Base-by-base conservation (phyloP, 2,329 filamentous ascomycete genomes). In the Neonectria coccinea region DNA sequence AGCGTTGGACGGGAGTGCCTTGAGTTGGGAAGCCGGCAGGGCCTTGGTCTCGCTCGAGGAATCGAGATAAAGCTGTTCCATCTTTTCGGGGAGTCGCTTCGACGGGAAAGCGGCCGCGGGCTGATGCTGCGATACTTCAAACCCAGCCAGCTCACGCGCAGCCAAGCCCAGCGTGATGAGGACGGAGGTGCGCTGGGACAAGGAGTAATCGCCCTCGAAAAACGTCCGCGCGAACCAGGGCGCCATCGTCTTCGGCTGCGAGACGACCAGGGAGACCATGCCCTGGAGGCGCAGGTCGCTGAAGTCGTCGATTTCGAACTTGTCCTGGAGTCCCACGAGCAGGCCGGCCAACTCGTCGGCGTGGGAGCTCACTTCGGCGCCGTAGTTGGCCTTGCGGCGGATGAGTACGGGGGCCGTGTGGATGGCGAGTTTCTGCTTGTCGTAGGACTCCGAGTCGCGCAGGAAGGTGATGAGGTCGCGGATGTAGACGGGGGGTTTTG, bases 181-280 rank as follows among this genome's bases (percentile, higher is more conserved):
- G 41, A 98, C 85, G 0, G 92, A 88, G 8, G 91, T 92, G 42
- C 96, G 87, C 76, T 98, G 95, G 0, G 90, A 88, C 41, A 98
- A 82, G 0, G 94, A 97, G 78, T 96, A 94, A 75, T 99, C 96
- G 16, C 94, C 94, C 45, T 93, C 91, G 76, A 97, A 98, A 76
- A 96, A 97, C 0, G 92, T 91, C 61, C 90, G 89, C 3, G 91
- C 89, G 63, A 97, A 92, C 91, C 93, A 97, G 14, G 89, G 92
- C 0, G 89, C 94, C 87, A 97, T 93, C 56, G 87, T 85, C 53
- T 87, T 82, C 0, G 96, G 93, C 68, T 92, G 88, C 0, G 92
- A 90, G 2, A 96, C 84, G 0, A 97, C 82, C 8, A 97, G 80
- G 0, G 94, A 92, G 48, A 97, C 89, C 82, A 99, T 90, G 14